Conservation (phyloP, 225 moss, liverwort and hornwort species). For the Physcomitrium patens region DNA sequence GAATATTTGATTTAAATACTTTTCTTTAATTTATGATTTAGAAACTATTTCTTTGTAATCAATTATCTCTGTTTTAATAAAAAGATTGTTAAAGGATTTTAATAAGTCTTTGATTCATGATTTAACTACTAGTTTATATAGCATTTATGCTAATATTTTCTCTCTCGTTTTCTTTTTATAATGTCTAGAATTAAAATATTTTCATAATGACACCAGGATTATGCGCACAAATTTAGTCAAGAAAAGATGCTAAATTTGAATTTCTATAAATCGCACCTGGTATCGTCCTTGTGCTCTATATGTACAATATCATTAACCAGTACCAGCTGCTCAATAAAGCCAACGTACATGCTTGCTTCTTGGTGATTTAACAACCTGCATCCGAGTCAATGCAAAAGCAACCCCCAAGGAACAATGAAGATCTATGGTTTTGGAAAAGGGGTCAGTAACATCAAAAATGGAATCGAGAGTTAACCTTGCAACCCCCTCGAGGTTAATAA, state of each 20-base stretch:
- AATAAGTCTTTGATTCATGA: no score
- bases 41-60: no score
- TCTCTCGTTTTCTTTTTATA: no score
- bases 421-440: not conserved
- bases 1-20: no score
- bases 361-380: not conserved
- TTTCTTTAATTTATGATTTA: no score
- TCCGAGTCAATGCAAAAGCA: not conserved
- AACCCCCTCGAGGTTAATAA: not conserved
- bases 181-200: no score
- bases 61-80: no score
- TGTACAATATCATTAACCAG: slow-evolving; percentile 23
- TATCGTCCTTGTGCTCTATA: slow-evolving; percentile 6
- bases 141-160: no score
- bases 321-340: slow-evolving; percentile 15
- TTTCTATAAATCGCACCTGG: slow-evolving; percentile 20
- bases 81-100: no score
- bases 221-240: not conserved
- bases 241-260: not conserved
- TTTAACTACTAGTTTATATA: no score
- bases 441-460: slow-evolving; percentile 1
- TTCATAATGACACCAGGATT: not conserved
- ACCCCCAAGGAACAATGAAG: not conserved
- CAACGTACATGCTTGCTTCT: slow-evolving; percentile 7
- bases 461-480: not conserved